A percentile compares a stretch with the other conserved stretches of the same genome.
Evolutionary conservation across 176 grass and related monocot species (phyloP).

Genomic region (Chrysopogon serrulatus): DNA sequence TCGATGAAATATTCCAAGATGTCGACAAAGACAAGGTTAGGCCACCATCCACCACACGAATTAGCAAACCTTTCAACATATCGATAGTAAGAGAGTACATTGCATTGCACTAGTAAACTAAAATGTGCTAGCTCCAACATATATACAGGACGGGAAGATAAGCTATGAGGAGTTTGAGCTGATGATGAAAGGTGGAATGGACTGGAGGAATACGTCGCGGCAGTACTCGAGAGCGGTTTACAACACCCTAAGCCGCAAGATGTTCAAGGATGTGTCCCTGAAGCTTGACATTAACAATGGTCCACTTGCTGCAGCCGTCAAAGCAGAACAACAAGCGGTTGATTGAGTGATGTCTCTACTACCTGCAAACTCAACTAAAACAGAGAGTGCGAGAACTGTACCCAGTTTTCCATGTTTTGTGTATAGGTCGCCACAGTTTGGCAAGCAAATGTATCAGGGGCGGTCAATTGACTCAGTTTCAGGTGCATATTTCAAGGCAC

Average conservation of each 20-base stretch:
- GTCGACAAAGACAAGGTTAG: slow-evolving; percentile 80
- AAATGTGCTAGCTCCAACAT: background rate
- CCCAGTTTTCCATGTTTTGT: slow-evolving; percentile 21
- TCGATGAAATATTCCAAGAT: slow-evolving; percentile 69
- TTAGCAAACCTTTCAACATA: background rate
- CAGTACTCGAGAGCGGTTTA: slow-evolving; percentile 62
- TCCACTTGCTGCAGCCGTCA: background rate
- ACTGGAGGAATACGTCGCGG: slow-evolving; percentile 78
- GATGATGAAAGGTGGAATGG: slow-evolving; percentile 90
- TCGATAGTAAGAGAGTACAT: background rate
- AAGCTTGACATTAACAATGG: slow-evolving; percentile 12
- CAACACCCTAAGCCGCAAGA: slow-evolving; percentile 66
- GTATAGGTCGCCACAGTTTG: slow-evolving; percentile 32
- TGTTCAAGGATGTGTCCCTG: slow-evolving; percentile 57
- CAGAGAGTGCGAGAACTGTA: slow-evolving; percentile 8
- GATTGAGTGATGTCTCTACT: slow-evolving; percentile 12
- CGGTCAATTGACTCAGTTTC: background rate
- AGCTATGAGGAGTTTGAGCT: slow-evolving; percentile 85
- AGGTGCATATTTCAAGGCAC: slow-evolving; percentile 5
- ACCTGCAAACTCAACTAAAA: slow-evolving; percentile 1
- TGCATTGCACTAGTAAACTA: background rate
- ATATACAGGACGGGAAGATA: slow-evolving; percentile 70
- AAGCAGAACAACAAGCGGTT: slow-evolving; percentile 19
- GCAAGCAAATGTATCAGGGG: background rate
- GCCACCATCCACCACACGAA: background rate